These are phyloP conservation scores for Lentinula lateritia DNA, from an alignment of 768 basidiomycete species.

Conservation along the genomic window DNA sequence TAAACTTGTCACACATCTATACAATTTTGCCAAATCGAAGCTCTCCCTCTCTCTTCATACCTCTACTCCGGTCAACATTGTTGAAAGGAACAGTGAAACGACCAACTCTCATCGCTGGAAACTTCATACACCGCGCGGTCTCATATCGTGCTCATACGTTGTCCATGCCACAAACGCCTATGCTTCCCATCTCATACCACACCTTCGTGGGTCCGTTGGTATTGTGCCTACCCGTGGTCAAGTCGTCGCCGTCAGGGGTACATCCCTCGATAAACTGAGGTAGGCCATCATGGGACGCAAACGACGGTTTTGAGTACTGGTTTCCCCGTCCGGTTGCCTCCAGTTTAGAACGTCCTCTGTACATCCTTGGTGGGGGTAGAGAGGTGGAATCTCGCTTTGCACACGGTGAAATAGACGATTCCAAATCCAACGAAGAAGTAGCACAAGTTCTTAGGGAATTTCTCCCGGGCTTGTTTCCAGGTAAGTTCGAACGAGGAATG, in stretches of 20 bases:
- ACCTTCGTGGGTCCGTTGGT: conserved; percentile 44
- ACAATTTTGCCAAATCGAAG: conserved; percentile 30
- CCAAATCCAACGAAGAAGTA: conserved; percentile 39
- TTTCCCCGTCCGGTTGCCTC: conserved; percentile 56
- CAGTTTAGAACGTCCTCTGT: conserved; percentile 35
- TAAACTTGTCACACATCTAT: conserved; percentile 73
- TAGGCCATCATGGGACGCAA: conserved; percentile 41
- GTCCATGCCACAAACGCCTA: conserved; percentile 89
- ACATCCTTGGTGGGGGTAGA: conserved; percentile 73
- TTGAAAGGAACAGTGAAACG: conserved; percentile 16
- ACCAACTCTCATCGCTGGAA: conserved; percentile 41
- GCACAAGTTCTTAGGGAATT: conserved; percentile 50
- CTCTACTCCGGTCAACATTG: conserved; percentile 58
- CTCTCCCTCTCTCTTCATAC: conserved; percentile 49
- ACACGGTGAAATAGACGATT: conserved; percentile 53
- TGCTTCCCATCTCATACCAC: conserved; percentile 69
- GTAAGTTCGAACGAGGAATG: conserved; percentile 38
- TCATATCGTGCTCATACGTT: conserved; percentile 52
- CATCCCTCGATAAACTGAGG: conserved; percentile 32
- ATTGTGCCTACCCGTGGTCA: conserved; percentile 76
- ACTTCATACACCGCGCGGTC: conserved; percentile 63
- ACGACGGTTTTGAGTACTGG: conserved; percentile 69
- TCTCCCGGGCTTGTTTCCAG: conserved; percentile 53
- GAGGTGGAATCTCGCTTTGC: conserved; percentile 41
- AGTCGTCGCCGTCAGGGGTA: conserved; percentile 37